Percentiles rank a stretch among this genome's conserved stretches.
Conservation (phyloP, 305 asterid genomes). For the Fraxinus velutina region DNA sequence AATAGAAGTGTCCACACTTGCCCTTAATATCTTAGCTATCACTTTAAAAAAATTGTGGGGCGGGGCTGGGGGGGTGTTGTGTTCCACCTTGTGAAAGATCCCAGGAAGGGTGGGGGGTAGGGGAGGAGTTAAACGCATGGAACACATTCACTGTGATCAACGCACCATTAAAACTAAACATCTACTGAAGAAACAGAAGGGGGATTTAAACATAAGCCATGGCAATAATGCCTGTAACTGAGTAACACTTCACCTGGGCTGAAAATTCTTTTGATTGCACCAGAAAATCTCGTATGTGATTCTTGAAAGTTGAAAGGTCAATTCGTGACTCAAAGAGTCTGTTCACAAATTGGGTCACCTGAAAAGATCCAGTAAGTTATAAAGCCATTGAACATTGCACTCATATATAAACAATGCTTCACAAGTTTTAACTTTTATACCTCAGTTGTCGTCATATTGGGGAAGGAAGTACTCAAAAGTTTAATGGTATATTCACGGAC, state of each 20-base stretch:
- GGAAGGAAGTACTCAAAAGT: conserved; percentile 82
- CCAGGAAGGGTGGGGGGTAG: background rate
- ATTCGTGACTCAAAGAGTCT: conserved; percentile 73
- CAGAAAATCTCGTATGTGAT: conserved; percentile 85
- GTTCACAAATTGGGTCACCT: conserved; percentile 88
- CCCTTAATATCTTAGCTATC: background rate
- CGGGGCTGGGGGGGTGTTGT: too few relatives aligned
- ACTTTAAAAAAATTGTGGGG: background rate
- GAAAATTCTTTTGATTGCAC: conserved; percentile 95
- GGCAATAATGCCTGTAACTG: background rate
- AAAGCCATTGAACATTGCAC: background rate
- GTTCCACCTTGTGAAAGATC: background rate
- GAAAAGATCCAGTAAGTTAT: conserved; percentile 19
- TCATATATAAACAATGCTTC: background rate
- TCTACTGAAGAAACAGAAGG: background rate
- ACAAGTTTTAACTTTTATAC: conserved; percentile 32
- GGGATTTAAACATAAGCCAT: background rate
- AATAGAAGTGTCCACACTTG: background rate
- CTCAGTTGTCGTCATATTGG: conserved; percentile 89
- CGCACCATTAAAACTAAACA: background rate
- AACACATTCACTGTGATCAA: background rate
- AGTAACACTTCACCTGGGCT: conserved; percentile 63
- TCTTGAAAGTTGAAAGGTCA: conserved; percentile 68
- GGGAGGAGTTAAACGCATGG: background rate
- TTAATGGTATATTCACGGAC: conserved; percentile 84